Base-by-base conservation (phyloP, 352 stramenopile species). In the Peronospora farinosa region DNA sequence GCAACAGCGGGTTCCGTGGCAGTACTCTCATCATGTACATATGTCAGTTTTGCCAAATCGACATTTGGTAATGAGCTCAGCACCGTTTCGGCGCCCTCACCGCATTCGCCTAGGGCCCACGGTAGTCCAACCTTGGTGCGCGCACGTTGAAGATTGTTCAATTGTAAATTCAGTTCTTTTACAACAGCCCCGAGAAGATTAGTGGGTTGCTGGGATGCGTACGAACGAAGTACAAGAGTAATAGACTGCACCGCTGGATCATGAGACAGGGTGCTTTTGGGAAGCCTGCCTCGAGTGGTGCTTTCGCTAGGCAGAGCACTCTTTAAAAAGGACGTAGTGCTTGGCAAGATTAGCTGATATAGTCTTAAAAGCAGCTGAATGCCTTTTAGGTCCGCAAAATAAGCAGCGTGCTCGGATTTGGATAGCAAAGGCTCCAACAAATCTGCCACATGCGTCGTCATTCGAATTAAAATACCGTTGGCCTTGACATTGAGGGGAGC, bases 361-460 rank as follows among this genome's bases (percentile, higher is more conserved):
- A 99, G 54, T 36, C 87, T 67, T 23, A 98, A 61, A 17, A 98
- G 63, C 37, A 80, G 62, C 41, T 90, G 68, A 32, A 98, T 75
- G 3, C 96, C 96, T 31, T 91, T 92, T 16, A 82, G 70, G 31
- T 95, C 72, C 0, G 95, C 74, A 78, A 98, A 99, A 28, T 80
- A 74, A 9, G 74, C 75, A 0, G 92, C 84, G 40, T 98, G 80
- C 54, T 98, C 95, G 6, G 95, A 85, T 40, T 96, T 97, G 46
- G 95, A 90, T 19, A 98, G 47, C 43, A 98, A 83, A 30, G 96
- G 86, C 58, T 98, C 95, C 8, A 98, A 62, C 10, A 98, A 46
- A 71, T 98, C 93, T 15, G 78, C 71, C 12, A 98, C 70, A 46
- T 98, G 67, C 7, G 65, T 79, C 19, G 57, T 67, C 72, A 91